Evolutionary conservation across 2,329 filamentous ascomycete species (phyloP), one percentile per base, ranked within the genome.

Genomic region (Fusarium hainanense): DNA sequence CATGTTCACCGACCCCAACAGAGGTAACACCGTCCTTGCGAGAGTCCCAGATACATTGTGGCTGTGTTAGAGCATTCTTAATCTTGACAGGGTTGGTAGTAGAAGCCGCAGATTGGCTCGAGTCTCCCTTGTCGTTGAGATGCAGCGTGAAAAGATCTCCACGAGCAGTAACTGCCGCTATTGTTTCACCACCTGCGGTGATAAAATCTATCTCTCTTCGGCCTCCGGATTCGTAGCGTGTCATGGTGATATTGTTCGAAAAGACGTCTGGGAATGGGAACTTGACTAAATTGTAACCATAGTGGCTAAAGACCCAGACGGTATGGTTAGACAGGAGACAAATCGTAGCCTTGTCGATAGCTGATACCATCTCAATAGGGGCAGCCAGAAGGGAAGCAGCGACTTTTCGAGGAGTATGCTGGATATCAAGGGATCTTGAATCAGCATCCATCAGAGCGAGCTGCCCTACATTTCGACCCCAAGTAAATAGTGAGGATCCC

Each of bases 21-120:
- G 97, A 97, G 55, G 88, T 88, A 30, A 93, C 94, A 6, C 94
- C 94, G 62, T 93, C 91, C 77, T 97, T 98, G 72, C 91, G 91
- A 4, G 94, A 90, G 30, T 91, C 93, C 96, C 96, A 99, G 27
- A 98, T 90, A 61, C 93, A 90, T 66, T 93, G 89, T 1, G 95
- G 93, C 40, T 85, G 81, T 1, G 93, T 94, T 5, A 98, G 83
- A 4, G 94, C 92, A 66, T 91, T 92, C 70, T 92, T 92, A 63
- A 97, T 97, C 77, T 97, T 97, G 52, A 91, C 88, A 0, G 95
- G 94, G 76, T 98, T 98, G 0, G 95, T 98, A 0, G 95, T 98
- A 0, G 94, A 98, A 4, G 89, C 87, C 11, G 84, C 85, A 2
- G 81, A 76, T 43, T 89, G 85, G 51, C 86, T 86, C 4, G 84